Base-by-base conservation (phyloP, 1,284 basidiomycete species). In the Naganishia liquefaciens region DNA sequence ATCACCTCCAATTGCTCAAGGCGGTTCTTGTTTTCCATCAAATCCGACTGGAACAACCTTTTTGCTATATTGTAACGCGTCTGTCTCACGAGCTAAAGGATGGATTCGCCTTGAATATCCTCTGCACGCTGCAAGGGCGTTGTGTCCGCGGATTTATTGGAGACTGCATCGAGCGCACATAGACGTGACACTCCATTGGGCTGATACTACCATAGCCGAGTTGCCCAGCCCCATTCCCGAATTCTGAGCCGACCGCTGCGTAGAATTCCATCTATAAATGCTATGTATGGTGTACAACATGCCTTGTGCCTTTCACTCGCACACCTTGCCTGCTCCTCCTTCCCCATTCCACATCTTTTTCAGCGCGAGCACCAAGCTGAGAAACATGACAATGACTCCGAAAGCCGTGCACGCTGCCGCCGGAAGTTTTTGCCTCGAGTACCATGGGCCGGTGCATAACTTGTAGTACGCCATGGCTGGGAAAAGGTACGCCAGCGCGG, bases 401-500 rank as follows among this genome's bases (percentile, higher is more conserved):
- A 96, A 97, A 1, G 74, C 71, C 0, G 84, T 85, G 74, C 92
- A 94, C 0, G 80, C 64, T 51, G 88, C 81, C 0, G 93, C 90
- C 0, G 90, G 87, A 17, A 93, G 80, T 74, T 89, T 91, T 43
- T 82, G 77, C 33, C 85, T 83, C 50, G 86, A 84, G 69, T 86
- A 82, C 86, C 89, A 88, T 6, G 84, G 84, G 17, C 82, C 77
- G 5, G 79, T 77, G 28, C 83, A 80, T 62, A 97, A 85, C 71
- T 88, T 87, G 73, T 90, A 81, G 80, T 90, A 94, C 73, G 93
- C 94, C 2, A 85, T 87, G 0, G 93, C 89, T 6, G 93, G 90
- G 77, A 93, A 93, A 71, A 98, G 93, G 81, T 90, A 99, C 0
- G 95, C 95, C 21, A 99, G 84, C 0, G 93, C 88, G 0, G 93